phyloP scores from a whole-genome alignment of 805 yeast genomes.

The Metschnikowia hibisci region DNA sequence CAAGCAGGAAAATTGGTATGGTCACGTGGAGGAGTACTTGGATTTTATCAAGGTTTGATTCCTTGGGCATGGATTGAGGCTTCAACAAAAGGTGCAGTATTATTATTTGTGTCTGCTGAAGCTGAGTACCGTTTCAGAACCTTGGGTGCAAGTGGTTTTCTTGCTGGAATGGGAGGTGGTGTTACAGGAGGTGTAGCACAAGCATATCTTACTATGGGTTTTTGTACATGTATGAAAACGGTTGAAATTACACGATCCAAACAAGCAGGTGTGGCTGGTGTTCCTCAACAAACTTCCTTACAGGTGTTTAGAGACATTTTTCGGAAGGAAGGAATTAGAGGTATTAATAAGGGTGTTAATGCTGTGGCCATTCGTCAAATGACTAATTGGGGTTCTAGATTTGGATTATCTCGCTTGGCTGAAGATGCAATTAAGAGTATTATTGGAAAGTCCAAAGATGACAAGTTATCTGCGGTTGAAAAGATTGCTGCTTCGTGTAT shows the following conservation, averaged over 20 bases:
- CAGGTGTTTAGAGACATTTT: conserved; percentile 84
- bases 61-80: conserved; percentile 99
- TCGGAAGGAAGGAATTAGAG: conserved; percentile 82
- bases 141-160: conserved; percentile 62
- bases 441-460: conserved; percentile 54
- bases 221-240: conserved; percentile 98
- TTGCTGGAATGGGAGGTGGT: conserved; percentile 94
- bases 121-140: conserved; percentile 73
- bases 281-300: conserved; percentile 64
- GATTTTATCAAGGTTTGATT: conserved; percentile 94
- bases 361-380: conserved; percentile 98
- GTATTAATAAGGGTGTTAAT: conserved; percentile 96
- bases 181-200: conserved; percentile 94
- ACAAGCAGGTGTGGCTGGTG: conserved; percentile 63
- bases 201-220: conserved; percentile 95
- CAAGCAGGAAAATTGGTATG: conserved; percentile 74
- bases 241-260: conserved; percentile 93
- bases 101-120: conserved; percentile 88
- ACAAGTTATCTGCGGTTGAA: conserved; percentile 68
- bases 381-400: conserved; percentile 99
- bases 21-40: conserved; percentile 89
- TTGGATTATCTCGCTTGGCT: conserved; percentile 87
- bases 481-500: conserved; percentile 80
- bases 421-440: conserved; percentile 73
- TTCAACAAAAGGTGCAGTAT: conserved; percentile 96